These are phyloP conservation scores for Trypanosoma vivax DNA, from an alignment of 208 protist species.

Conservation along the genomic window DNA sequence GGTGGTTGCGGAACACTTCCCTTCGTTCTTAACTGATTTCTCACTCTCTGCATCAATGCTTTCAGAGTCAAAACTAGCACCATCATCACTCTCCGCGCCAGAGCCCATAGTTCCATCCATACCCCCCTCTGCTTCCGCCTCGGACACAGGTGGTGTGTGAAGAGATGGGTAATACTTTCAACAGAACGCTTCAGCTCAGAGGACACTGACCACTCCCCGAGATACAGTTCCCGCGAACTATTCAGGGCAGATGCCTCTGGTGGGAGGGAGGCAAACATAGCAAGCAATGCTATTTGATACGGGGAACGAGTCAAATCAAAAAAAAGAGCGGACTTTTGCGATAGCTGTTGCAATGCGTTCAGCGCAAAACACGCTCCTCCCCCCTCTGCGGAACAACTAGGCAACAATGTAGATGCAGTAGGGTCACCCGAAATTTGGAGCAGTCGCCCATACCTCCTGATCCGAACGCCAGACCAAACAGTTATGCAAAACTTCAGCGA, in stretches of 20 bases:
- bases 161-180: background rate
- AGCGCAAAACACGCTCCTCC: conserved; percentile 48
- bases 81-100: background rate
- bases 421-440: conserved; percentile 4
- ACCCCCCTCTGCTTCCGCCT: background rate
- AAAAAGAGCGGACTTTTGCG: conserved; percentile 33
- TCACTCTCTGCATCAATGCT: background rate
- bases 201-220: too few species aligned
- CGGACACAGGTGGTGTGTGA: too few species aligned
- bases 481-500: conserved; percentile 47
- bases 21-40: too few species aligned
- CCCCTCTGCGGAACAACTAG: conserved; percentile 5
- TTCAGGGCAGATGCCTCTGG: background rate
- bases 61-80: background rate
- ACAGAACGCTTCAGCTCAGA: background rate
- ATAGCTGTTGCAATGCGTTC: conserved; percentile 36
- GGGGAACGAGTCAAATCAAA: conserved; percentile 54
- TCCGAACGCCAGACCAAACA: conserved; percentile 38
- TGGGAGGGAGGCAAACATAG: conserved; percentile 15
- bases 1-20: too few species aligned
- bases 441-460: conserved; percentile 23
- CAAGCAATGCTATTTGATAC: conserved; percentile 41
- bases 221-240: conserved; percentile 3
- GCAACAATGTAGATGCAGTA: conserved; percentile 8
- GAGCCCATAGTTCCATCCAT: background rate